Base-by-base conservation (phyloP, 2,329 filamentous ascomycete genomes). In the Ophiostoma montium region DNA sequence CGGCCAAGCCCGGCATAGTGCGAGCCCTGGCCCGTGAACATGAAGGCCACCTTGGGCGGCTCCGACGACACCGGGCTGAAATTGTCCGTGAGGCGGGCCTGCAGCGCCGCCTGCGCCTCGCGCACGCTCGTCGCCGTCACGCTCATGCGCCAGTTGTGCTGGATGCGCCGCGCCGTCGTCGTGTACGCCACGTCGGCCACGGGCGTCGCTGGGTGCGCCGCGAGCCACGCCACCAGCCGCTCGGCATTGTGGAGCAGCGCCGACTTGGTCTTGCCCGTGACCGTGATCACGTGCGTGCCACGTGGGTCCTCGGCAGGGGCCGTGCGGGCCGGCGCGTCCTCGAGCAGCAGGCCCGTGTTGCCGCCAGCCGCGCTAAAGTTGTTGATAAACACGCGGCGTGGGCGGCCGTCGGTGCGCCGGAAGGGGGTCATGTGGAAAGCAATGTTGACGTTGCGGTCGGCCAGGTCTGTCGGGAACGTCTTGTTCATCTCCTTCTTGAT, bases 361-460 rank as follows among this genome's bases (percentile, higher is more conserved):
- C 82, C 82, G 55, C 82, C 82, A 48, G 82, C 79, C 7, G 82
- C 82, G 54, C 75, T 76, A 59, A 84, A 85, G 64, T 83, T 84
- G 66, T 86, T 86, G 53, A 83, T 62, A 51, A 76, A 75, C 9
- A 74, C 64, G 5, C 67, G 63, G 27, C 71, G 65, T 2, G 67
- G 69, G 57, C 67, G 68, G 18, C 66, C 67, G 44, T 74, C 65
- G 30, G 62, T 65, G 46, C 77, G 67, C 52, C 57, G 57, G 62
- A 76, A 75, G 0, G 70, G 67, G 0, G 71, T 74, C 46, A 68
- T 59, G 54, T 77, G 65, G 53, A 73, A 69, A 2, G 76, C 70
- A 55, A 83, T 80, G 55, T 73, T 69, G 38, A 81, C 69, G 35
- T 77, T 76, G 30, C 78, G 69, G n/a, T 71, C 65, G 0, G 66